Conservation (phyloP, 352 stramenopile species). For the Poterioochromonas sp. region DNA sequence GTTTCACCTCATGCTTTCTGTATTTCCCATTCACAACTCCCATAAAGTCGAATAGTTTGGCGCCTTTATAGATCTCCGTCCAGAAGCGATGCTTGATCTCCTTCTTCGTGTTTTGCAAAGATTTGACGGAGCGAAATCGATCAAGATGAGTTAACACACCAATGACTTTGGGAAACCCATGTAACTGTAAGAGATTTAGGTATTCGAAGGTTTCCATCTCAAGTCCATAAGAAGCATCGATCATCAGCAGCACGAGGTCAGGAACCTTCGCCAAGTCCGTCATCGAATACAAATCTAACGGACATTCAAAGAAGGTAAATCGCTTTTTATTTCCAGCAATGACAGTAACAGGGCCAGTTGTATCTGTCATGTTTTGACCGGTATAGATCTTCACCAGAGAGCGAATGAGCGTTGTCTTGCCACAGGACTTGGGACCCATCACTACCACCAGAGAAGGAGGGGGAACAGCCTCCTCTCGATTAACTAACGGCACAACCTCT, state of each 20-base stretch:
- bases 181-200: constrained; percentile 94
- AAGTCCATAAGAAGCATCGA: constrained; percentile 99
- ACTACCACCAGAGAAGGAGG: constrained; percentile 86
- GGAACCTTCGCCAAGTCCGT: constrained; percentile 95
- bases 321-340: constrained; percentile 91
- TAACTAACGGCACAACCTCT: constrained; percentile 72
- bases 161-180: constrained; percentile 55
- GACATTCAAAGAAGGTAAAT: constrained; percentile 98
- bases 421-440: constrained; percentile 88
- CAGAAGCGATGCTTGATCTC: constrained; percentile 96
- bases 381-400: constrained; percentile 99
- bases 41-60: constrained; percentile 93
- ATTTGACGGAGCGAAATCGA: constrained; percentile 94
- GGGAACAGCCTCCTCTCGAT: constrained; percentile 63
- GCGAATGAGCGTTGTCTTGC: constrained; percentile 96
- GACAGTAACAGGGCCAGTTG: constrained; percentile 93
- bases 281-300: constrained; percentile 78
- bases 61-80: constrained; percentile 91
- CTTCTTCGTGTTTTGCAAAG: constrained; percentile 95
- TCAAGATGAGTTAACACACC: constrained; percentile 98
- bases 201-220: constrained; percentile 99
- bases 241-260: constrained; percentile 93
- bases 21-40: constrained; percentile 97
- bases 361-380: constrained; percentile 88
- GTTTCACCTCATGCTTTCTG: constrained; percentile 74